phyloP scores from a whole-genome alignment of 2,329 filamentous ascomycete species.

The Neopestalotiopsis sp. region DNA sequence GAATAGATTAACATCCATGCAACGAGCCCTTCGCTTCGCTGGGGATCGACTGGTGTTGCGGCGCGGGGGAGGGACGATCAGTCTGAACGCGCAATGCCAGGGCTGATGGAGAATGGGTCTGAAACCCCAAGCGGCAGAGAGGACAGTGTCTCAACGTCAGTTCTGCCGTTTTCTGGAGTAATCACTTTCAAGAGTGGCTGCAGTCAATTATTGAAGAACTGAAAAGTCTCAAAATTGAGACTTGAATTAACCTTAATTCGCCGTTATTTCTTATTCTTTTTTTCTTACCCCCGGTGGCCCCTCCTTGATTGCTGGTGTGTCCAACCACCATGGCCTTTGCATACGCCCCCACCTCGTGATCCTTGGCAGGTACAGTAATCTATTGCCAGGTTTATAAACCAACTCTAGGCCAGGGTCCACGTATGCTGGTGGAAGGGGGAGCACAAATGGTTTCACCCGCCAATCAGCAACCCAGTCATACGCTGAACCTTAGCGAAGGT shows the following conservation, averaged over 20 bases:
- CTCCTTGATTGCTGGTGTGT: background rate
- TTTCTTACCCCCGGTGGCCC: background rate
- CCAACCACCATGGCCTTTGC: background rate
- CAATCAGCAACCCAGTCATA: background rate
- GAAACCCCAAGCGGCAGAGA: background rate
- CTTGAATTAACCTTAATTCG: conserved; percentile 2
- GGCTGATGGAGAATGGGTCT: background rate
- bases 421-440: background rate
- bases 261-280: background rate
- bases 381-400: background rate
- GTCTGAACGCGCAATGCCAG: background rate
- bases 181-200: too few relatives aligned
- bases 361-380: background rate
- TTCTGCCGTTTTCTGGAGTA: background rate
- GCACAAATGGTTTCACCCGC: conserved; percentile 2
- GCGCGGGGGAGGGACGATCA: background rate
- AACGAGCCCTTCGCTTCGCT: background rate
- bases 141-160: background rate
- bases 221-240: background rate
- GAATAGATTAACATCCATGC: background rate
- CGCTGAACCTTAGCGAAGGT: conserved; percentile 5
- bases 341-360: background rate
- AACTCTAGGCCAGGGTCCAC: background rate
- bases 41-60: background rate
- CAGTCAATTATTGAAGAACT: too few relatives aligned